These are phyloP conservation scores for Huiozyma sinensis DNA, from an alignment of 805 yeast species.

Conservation along the genomic window DNA sequence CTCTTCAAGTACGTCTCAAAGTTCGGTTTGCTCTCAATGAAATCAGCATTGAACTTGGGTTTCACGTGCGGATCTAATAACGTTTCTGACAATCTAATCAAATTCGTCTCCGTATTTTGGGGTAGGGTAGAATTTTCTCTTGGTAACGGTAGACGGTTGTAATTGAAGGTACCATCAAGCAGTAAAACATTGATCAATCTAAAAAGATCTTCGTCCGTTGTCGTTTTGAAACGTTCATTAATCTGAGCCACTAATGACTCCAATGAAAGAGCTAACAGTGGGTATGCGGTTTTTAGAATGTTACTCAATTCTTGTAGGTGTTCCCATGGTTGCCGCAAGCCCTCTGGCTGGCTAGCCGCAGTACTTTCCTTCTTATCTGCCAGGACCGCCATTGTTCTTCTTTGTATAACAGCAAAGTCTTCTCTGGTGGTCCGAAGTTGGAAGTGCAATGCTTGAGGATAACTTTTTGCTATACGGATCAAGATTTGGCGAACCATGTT, in stretches of 20 bases:
- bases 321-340: slow-evolving; percentile 78
- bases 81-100: slow-evolving; percentile 83
- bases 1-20: slow-evolving; percentile 77
- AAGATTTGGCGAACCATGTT: slow-evolving; percentile 76
- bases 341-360: slow-evolving; percentile 9
- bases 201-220: slow-evolving; percentile 93
- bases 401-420: slow-evolving; percentile 78
- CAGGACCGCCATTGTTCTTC: slow-evolving; percentile 52
- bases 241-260: slow-evolving; percentile 96
- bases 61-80: slow-evolving; percentile 82
- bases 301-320: slow-evolving; percentile 89
- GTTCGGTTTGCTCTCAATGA: slow-evolving; percentile 77
- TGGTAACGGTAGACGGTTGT: slow-evolving; percentile 78
- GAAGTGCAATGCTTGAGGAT: slow-evolving; percentile 96
- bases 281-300: slow-evolving; percentile 91
- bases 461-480: slow-evolving; percentile 87
- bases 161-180: slow-evolving; percentile 86
- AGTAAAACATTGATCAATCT: slow-evolving; percentile 83
- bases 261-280: slow-evolving; percentile 79
- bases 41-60: slow-evolving; percentile 85
- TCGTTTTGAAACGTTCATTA: slow-evolving; percentile 83
- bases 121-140: slow-evolving; percentile 83
- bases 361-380: slow-evolving; percentile 16
- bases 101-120: slow-evolving; percentile 80
- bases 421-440: slow-evolving; percentile 92